Evolutionary conservation across 352 stramenopile species (phyloP).

Genomic region (Elongisporangium anandrum): DNA sequence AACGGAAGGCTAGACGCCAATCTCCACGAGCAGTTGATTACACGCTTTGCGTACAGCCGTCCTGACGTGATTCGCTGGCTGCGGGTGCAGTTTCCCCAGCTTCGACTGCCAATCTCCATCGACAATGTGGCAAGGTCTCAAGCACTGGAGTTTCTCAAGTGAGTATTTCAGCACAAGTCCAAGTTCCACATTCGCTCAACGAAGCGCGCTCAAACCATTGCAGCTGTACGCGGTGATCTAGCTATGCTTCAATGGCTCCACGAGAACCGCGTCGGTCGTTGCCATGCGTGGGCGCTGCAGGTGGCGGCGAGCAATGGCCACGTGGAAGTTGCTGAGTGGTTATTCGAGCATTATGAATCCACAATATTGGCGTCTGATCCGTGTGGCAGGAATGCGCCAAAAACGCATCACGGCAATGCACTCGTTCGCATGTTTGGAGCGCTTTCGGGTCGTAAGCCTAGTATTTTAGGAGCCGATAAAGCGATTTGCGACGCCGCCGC

Average conservation of each 20-base stretch:
- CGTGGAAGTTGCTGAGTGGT: background rate
- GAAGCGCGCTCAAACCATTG: background rate
- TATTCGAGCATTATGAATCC: background rate
- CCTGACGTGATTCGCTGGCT: slow-evolving; percentile 31
- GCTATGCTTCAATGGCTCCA: background rate
- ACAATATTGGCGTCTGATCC: background rate
- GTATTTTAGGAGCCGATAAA: background rate
- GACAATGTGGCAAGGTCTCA: background rate
- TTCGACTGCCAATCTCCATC: slow-evolving; percentile 25
- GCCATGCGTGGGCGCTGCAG: background rate
- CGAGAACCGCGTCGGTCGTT: background rate
- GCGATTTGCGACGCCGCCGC: background rate
- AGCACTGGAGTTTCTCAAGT: background rate
- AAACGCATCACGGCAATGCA: background rate
- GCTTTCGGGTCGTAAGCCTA: background rate
- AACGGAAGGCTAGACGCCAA: slow-evolving; percentile 16
- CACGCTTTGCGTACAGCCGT: slow-evolving; percentile 17
- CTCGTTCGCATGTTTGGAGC: background rate
- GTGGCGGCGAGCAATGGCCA: background rate
- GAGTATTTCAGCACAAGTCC: background rate
- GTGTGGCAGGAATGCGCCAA: background rate
- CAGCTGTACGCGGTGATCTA: background rate
- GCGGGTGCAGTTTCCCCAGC: slow-evolving; percentile 26
- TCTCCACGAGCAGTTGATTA: slow-evolving; percentile 34
- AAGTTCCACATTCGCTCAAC: background rate